Percentiles rank a stretch among this genome's conserved stretches.
Evolutionary conservation across 768 basidiomycete species (phyloP).

Genomic region (Suillus tomentosus): DNA sequence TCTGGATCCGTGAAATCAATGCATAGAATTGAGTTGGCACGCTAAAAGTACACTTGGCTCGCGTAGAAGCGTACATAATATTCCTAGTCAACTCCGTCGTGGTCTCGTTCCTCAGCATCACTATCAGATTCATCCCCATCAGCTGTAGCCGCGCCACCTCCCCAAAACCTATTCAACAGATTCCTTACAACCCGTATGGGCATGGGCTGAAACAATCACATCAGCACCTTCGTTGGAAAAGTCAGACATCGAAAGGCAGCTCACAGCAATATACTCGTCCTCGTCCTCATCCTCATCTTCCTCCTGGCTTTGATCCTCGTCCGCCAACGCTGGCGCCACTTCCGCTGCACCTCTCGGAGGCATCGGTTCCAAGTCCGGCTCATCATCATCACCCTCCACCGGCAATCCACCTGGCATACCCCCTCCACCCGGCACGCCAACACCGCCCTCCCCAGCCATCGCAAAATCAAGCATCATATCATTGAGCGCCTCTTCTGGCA

Average conservation of each 20-base stretch:
- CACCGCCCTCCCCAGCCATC: slow-evolving; percentile 36
- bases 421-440: slow-evolving; percentile 28
- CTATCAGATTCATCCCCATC: slow-evolving; percentile 19
- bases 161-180: slow-evolving; percentile 63
- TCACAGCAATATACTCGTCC: slow-evolving; percentile 48
- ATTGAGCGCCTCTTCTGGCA: slow-evolving; percentile 59
- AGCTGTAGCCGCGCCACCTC: slow-evolving; percentile 32
- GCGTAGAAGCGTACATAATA: background rate
- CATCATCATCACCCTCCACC: slow-evolving; percentile 33
- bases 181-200: slow-evolving; percentile 60
- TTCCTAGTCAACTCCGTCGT: slow-evolving; percentile 6
- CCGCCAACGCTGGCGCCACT: slow-evolving; percentile 23
- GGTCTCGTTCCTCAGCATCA: slow-evolving; percentile 8
- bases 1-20: background rate
- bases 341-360: slow-evolving; percentile 7
- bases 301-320: slow-evolving; percentile 34
- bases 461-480: slow-evolving; percentile 56
- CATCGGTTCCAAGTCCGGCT: background rate
- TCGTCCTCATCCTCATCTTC: slow-evolving; percentile 52
- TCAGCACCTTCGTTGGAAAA: background rate
- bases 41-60: background rate
- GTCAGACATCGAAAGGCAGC: slow-evolving; percentile 22
- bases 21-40: background rate
- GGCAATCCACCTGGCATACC: slow-evolving; percentile 51
- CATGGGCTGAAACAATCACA: slow-evolving; percentile 46